Conservation (phyloP, 2,329 filamentous ascomycete species). For the Gremmenia infestans region DNA sequence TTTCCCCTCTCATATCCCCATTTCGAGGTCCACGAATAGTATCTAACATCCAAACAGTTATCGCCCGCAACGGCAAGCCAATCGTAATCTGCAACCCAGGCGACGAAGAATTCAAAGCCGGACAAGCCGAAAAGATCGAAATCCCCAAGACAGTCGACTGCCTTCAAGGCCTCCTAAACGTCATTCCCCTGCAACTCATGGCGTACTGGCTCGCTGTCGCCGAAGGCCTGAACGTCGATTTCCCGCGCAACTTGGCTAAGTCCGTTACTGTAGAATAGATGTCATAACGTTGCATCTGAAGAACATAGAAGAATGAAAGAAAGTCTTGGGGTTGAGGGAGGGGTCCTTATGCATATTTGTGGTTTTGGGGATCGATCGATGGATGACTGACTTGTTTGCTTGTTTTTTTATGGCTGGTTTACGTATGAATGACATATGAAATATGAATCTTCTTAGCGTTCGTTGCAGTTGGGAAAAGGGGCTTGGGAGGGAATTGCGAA, state of each 20-base stretch:
- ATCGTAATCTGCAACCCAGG: conserved; percentile 96
- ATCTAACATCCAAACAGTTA: conserved; percentile 54
- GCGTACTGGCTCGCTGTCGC: conserved; percentile 98
- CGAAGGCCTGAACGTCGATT: conserved; percentile 95
- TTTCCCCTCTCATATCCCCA: conserved; percentile 4
- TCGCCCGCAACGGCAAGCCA: conserved; percentile 89
- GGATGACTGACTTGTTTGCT: too few relatives aligned
- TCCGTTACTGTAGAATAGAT: conserved; percentile 94
- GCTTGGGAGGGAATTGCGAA: too few relatives aligned
- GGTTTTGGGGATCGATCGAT: neutral
- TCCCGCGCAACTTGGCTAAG: conserved; percentile 98
- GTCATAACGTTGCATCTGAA: neutral
- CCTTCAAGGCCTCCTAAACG: conserved; percentile 94
- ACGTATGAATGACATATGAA: too few relatives aligned
- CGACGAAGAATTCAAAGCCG: conserved; percentile 83
- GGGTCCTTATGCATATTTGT: neutral
- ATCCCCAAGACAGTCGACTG: conserved; percentile 93
- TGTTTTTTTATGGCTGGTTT: too few relatives aligned
- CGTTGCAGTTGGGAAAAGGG: too few relatives aligned
- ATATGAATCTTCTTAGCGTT: too few relatives aligned
- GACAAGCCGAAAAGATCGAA: conserved; percentile 94
- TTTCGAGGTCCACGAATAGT: neutral
- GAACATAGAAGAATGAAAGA: neutral
- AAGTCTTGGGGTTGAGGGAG: neutral
- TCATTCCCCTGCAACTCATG: conserved; percentile 95